Evolutionary conservation across 108 stramenopile genomes (phyloP), one percentile per base, ranked within the genome.

Genomic region (Aureococcus anophagefferens): DNA sequence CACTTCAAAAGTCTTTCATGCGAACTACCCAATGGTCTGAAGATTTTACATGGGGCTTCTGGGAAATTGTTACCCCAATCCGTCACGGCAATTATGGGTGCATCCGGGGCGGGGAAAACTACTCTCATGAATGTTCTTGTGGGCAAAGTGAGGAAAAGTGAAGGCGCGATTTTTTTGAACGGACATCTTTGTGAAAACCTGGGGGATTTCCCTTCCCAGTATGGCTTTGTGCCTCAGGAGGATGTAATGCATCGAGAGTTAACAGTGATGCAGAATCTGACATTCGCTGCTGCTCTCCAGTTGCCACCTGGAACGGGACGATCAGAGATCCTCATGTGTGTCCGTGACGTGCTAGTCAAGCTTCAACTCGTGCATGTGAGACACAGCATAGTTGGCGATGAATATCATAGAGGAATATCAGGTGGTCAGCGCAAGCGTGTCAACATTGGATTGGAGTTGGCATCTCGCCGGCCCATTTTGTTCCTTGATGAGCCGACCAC

Each of bases 401-500:
- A 59, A 46, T 15, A 3, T 44, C 13, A 7, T 0, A 15, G 71
- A 0, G 75, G 79, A 46, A 68, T 79, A 15, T 65, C 62, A 25
- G 79, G 79, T 25, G 79, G 79, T 7, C 76, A 81, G 74, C 29
- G 62, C 30, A 81, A 81, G 70, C 67, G 80, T 11, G 64, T 70
- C 32, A 76, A 45, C 71, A 67, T 81, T 63, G 80, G 76, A 25
- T 30, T 81, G 25, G 80, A 81, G 67, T 28, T 81, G 29, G 72
- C 71, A 0, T 15, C 74, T 0, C n/a, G n/a, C 45, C 77, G 74
- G 5, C 11, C 25, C 25, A 63, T 75, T 21, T 64, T 77, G 44
- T 44, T 81, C 66, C 68, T 78, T 11, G 81, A 83, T 62, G 78
- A 83, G 66, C 75, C 78, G 25, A 82, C 81, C 30, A 72, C 77